Base-by-base conservation (phyloP, 352 stramenopile species). In the Globisporangium recalcitrans region DNA sequence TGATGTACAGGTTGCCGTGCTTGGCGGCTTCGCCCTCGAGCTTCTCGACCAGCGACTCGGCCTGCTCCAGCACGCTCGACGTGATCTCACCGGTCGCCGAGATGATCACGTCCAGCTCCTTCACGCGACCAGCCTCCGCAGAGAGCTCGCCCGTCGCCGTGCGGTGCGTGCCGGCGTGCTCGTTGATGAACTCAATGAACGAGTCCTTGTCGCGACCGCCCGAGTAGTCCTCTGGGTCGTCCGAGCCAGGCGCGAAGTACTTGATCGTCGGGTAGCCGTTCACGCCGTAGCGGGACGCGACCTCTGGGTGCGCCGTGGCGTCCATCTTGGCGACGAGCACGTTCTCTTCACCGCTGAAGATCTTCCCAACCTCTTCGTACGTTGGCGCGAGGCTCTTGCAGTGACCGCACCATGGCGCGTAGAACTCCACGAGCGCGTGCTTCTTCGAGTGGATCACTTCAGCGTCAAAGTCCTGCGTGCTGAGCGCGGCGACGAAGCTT, bases 371-470 rank as follows among this genome's bases (percentile, higher is more conserved):
- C 44, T 92, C 77, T 60, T 97, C 87, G 80, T 95, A 98, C 27
- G 81, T 90, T 3, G 92, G 92, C 8, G 87, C 84, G 36, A 98
- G 72, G 47, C 65, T 73, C 82, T 98, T 96, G 87, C 93, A 98
- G 83, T 98, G 93, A 53, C 93, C 93, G 65, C 91, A 98, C 91
- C 91, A 98, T 27, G 92, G 93, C 31, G 93, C 93, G 71, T 96
- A 97, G 71, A 98, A 98, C 70, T 98, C 90, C 8, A 98, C 91
- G 34, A 98, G 69, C 52, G 73, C 73, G 72, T 95, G 84, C 68
- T 93, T 93, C 64, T 90, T 90, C 10, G 82, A 85, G 67, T 92
- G 73, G 27, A 91, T 85, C 4, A 93, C 82, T 51, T 93, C 75
- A 14, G 70, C 77, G 60, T 93, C 86, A 69, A 95, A 95, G 73